phyloP scores from a whole-genome alignment of 768 basidiomycete genomes.

The Amanita rimosa region DNA sequence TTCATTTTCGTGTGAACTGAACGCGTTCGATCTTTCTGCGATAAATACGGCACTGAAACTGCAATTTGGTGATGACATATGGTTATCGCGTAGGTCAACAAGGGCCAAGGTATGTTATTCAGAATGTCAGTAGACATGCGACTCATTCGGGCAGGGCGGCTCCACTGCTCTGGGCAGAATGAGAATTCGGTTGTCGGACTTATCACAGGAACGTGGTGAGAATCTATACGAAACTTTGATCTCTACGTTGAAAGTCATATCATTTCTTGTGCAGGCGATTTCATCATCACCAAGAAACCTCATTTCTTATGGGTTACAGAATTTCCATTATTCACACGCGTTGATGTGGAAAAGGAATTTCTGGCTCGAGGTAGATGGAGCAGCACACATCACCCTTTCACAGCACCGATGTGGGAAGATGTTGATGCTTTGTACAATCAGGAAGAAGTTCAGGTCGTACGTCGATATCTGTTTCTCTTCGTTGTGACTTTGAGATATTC shows the following conservation, averaged over 20 bases:
- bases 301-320: slow-evolving; percentile 95
- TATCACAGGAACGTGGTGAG: slow-evolving; percentile 55
- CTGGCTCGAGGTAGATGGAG: slow-evolving; percentile 84
- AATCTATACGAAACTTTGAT: slow-evolving; percentile 5
- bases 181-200: slow-evolving; percentile 54
- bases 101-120: slow-evolving; percentile 36
- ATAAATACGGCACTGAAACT: slow-evolving; percentile 33
- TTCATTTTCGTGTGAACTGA: slow-evolving; percentile 11
- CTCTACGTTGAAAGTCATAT: not conserved
- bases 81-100: slow-evolving; percentile 40
- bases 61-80: slow-evolving; percentile 42
- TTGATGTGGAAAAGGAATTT: slow-evolving; percentile 81
- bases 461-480: slow-evolving; percentile 9
- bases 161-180: slow-evolving; percentile 72
- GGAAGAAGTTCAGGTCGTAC: slow-evolving; percentile 44
- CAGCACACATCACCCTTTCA: slow-evolving; percentile 92
- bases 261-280: slow-evolving; percentile 34
- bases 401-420: slow-evolving; percentile 91
- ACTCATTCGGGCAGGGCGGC: slow-evolving; percentile 50
- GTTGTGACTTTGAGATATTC: not conserved
- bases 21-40: slow-evolving; percentile 15
- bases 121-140: slow-evolving; percentile 7
- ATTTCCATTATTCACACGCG: slow-evolving; percentile 83
- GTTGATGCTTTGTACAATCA: slow-evolving; percentile 66
- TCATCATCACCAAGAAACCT: slow-evolving; percentile 42